Base-by-base conservation (phyloP, 176 grass and related monocot genomes). In the Lolium multiflorum region DNA sequence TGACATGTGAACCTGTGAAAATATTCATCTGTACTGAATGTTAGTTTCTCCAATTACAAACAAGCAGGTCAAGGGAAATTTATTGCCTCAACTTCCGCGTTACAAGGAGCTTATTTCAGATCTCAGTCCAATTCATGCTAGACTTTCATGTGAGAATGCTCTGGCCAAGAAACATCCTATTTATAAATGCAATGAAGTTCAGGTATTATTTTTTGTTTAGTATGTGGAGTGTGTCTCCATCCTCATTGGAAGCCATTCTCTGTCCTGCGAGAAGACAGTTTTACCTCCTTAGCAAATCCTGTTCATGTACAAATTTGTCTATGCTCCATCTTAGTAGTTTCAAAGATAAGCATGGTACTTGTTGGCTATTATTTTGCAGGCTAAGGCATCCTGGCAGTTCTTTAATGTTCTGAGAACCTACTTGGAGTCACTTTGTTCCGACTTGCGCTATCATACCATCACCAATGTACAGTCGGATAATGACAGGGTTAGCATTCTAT, bases 381-480 rank as follows among this genome's bases (percentile, higher is more conserved):
- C 90, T 54, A 90, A 96, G 50, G 93, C 92, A 86, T 89, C 94
- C 63, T 74, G 87, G 66, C 88, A 96, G 60, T 96, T 98, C 81
- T 88, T 91, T 82, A 90, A 89, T 88, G 87, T 94, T 12, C 86
- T 92, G 76, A 90, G 63, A 81, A 44, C 81, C 28, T 98, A 98
- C 89, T 74, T 98, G 86, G 97, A 98, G 85, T 96, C 97, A 21
- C 82, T 98, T 91, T 98, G 97, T 88, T 92, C 94, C 71, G 92
- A 98, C 55, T 80, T 98, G 80, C 88, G 90, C 11, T 94, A 86
- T 79, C 92, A 98, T 92, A 98, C 94, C 35, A 98, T 98, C 85
- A 98, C 97, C 56, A 90, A 98, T 88, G 92, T 98, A 56, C 97
- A 98, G 68, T 88, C 97, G 11, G 92, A 93, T 82, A 94, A 94